Conservation (phyloP, 768 basidiomycete species). For the Russula foetens region DNA sequence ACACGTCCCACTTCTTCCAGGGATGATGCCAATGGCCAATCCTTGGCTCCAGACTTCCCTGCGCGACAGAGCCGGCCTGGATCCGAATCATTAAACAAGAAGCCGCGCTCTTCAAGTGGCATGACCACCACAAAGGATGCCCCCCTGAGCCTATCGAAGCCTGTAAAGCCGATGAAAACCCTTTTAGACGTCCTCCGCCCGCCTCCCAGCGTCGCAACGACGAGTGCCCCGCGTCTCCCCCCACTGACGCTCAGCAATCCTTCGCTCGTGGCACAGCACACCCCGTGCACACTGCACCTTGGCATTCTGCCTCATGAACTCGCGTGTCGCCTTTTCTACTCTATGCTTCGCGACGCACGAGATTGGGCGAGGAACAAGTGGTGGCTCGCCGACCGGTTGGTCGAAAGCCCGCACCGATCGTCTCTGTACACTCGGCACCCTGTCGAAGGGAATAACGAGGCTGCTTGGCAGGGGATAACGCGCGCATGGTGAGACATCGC, state of each 20-base stretch:
- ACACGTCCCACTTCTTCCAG: slow-evolving; percentile 21
- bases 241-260: slow-evolving; percentile 60
- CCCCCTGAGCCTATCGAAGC: not conserved
- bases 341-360: slow-evolving; percentile 53
- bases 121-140: not conserved
- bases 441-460: slow-evolving; percentile 28
- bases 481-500: slow-evolving; percentile 51
- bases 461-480: slow-evolving; percentile 63
- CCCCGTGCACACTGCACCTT: slow-evolving; percentile 66
- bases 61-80: not conserved
- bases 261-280: slow-evolving; percentile 55
- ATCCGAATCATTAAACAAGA: not conserved
- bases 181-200: slow-evolving; percentile 17
- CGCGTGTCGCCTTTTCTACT: slow-evolving; percentile 67
- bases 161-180: slow-evolving; percentile 13
- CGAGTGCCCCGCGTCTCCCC: slow-evolving; percentile 32
- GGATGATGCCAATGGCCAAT: not conserved
- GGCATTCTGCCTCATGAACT: slow-evolving; percentile 66
- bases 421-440: slow-evolving; percentile 58
- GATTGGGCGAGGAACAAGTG: slow-evolving; percentile 69
- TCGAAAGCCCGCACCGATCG: slow-evolving; percentile 80
- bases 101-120: slow-evolving; percentile 2
- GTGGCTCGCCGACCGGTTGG: slow-evolving; percentile 77
- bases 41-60: not conserved
- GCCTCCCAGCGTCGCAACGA: slow-evolving; percentile 1